Evolutionary conservation across 768 basidiomycete genomes (phyloP).

Genomic region (Phylloporus scabripes): DNA sequence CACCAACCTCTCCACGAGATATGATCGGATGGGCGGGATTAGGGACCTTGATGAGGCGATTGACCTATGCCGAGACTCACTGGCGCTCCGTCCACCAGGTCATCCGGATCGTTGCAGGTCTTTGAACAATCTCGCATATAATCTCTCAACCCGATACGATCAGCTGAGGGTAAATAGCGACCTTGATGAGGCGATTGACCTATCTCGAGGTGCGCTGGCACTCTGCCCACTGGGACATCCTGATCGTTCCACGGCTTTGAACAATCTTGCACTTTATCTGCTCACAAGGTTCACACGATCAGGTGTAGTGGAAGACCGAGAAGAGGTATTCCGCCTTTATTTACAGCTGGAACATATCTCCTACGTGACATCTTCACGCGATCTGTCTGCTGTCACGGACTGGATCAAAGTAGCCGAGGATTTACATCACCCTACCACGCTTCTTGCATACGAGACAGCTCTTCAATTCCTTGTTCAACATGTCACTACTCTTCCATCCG

Average conservation of each 20-base stretch:
- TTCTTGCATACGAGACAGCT: not conserved
- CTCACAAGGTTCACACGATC: not conserved
- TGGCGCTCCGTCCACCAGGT: not conserved
- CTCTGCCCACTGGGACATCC: not conserved
- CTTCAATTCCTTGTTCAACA: not conserved
- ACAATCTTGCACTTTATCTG: not conserved
- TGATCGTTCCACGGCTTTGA: not conserved
- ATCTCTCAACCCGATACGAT: not conserved
- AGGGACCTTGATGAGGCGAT: not conserved
- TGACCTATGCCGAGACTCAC: not conserved
- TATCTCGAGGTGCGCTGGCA: not conserved
- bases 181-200: not conserved
- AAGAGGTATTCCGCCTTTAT: not conserved
- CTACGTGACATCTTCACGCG: not conserved
- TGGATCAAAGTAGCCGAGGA: not conserved
- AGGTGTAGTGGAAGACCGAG: not conserved
- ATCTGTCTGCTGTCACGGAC: not conserved
- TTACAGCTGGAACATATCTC: not conserved
- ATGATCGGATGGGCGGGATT: not conserved
- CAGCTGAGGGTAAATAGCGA: not conserved
- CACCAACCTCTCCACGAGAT: not conserved
- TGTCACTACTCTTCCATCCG: not conserved
- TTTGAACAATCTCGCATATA: not conserved
- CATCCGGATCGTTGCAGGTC: not conserved
- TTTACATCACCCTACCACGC: not conserved